These are phyloP conservation scores for Neurospora sp. DNA, from an alignment of 495 filamentous ascomycete species.

Conservation along the genomic window DNA sequence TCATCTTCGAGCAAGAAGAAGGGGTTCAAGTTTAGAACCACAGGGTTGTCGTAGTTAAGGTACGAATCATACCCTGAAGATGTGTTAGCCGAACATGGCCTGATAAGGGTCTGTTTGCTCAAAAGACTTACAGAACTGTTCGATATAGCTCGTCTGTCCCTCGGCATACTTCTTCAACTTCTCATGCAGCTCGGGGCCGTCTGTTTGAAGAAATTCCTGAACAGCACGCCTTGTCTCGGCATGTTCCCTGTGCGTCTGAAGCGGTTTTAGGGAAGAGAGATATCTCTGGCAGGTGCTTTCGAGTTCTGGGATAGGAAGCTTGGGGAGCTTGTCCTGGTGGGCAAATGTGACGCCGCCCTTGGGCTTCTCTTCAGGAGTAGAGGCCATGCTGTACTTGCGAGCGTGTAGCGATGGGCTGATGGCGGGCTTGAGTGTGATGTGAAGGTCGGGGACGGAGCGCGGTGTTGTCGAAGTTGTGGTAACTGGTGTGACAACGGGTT, in stretches of 20 bases:
- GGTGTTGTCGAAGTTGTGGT: constrained; percentile 7
- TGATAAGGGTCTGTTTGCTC: neutral
- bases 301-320: constrained; percentile 90
- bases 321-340: constrained; percentile 77
- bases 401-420: constrained; percentile 16
- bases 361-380: constrained; percentile 31
- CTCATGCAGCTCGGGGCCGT: constrained; percentile 80
- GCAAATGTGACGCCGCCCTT: constrained; percentile 74
- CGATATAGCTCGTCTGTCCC: constrained; percentile 91
- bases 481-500: constrained; percentile 21
- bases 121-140: constrained; percentile 82
- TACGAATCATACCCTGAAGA: constrained; percentile 92
- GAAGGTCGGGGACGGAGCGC: constrained; percentile 20
- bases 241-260: constrained; percentile 75
- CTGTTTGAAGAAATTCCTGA: constrained; percentile 71
- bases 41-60: constrained; percentile 93
- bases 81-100: neutral
- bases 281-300: constrained; percentile 73
- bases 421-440: constrained; percentile 19
- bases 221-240: constrained; percentile 72
- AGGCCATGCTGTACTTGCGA: constrained; percentile 17
- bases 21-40: constrained; percentile 93
- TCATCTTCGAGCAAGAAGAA: constrained; percentile 98
- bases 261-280: constrained; percentile 64
- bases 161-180: constrained; percentile 87